Evolutionary conservation across 2,329 filamentous ascomycete genomes (phyloP), one percentile per base, ranked within the genome.

Genomic region (Penicillium thymicola): DNA sequence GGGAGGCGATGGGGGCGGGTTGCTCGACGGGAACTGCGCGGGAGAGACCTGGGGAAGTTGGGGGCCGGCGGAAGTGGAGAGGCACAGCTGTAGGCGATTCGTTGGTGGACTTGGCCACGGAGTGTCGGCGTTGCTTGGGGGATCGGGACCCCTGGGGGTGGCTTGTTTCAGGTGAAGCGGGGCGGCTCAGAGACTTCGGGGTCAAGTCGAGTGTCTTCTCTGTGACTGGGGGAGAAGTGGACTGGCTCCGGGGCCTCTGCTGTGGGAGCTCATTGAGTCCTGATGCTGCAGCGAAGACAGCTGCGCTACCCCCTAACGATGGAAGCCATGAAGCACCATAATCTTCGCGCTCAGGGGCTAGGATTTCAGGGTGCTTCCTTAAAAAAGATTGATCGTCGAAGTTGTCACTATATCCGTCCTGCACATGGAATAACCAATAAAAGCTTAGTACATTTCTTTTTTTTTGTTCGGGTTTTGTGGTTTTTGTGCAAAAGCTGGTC

Each of bases 301-400:
- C 60, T 41, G 62, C 60, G 55, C 59, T 59, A 56, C 61, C 64
- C 43, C 54, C 57, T 36, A 50, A 55, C 38, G 58, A 42, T 59
- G 60, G 62, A 57, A 67, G 70, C 73, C 75, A 75, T 76, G 78
- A 79, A 80, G 75, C 76, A 77, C 75, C 71, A 70, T 51, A 3
- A 14, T 68, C 65, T 65, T 72, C 65, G 65, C 63, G 61, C 59
- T 68, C 65, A 65, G 70, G 74, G 51, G 59, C 62, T 75, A 79
- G 79, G 75, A 81, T 81, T 82, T 84, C 83, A 81, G 81, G 82
- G 82, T 82, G 78, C 75, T 78, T 76, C 70, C 72, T 83, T 86
- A 86, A 85, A 85, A 86, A 86, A 85, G 83, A 81, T 76, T 79
- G 69, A 51, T 75, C 69, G 56, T 72, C 51, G 54, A 75, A 62